Percentiles rank a stretch among this genome's conserved stretches.
Evolutionary conservation across 2,329 filamentous ascomycete genomes (phyloP).

Genomic region (Aspergillus fumigatus): DNA sequence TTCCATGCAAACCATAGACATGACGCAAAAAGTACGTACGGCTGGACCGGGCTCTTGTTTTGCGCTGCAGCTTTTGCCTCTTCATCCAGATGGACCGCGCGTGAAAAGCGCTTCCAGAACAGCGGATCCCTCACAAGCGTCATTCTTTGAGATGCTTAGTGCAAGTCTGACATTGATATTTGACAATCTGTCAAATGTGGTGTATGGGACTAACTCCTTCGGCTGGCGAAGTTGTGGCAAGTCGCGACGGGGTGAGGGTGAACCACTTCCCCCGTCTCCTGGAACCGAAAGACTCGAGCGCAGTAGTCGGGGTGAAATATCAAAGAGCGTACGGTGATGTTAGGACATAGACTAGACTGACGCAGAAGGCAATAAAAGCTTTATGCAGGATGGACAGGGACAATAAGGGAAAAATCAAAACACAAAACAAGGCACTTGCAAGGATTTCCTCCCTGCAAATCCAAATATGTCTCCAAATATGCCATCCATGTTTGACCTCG

Average conservation of each 20-base stretch:
- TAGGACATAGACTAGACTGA: not conserved
- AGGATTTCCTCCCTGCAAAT: not conserved
- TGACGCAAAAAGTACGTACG: conserved; percentile 13
- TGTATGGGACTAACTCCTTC: not conserved
- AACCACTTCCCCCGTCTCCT: not conserved
- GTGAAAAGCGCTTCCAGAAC: conserved; percentile 59
- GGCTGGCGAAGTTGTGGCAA: not conserved
- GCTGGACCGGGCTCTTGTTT: conserved; percentile 14
- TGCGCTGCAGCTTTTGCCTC: conserved; percentile 28
- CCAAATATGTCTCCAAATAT: not conserved
- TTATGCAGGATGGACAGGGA: not conserved
- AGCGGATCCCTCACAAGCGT: conserved; percentile 52
- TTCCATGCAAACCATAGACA: not conserved
- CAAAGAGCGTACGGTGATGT: not conserved
- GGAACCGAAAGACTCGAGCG: not conserved
- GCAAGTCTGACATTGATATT: not conserved
- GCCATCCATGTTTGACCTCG: not conserved
- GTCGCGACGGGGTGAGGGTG: not conserved
- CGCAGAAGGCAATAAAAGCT: not conserved
- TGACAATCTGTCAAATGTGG: not conserved
- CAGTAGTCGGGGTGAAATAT: not conserved
- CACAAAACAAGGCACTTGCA: not conserved
- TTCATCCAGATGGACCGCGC: conserved; percentile 55
- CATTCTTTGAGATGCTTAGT: conserved; percentile 29
- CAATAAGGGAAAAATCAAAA: not conserved